These are phyloP conservation scores for Chenopodium formosanum DNA, from an alignment of 148 eudicot genomes.

Conservation along the genomic window DNA sequence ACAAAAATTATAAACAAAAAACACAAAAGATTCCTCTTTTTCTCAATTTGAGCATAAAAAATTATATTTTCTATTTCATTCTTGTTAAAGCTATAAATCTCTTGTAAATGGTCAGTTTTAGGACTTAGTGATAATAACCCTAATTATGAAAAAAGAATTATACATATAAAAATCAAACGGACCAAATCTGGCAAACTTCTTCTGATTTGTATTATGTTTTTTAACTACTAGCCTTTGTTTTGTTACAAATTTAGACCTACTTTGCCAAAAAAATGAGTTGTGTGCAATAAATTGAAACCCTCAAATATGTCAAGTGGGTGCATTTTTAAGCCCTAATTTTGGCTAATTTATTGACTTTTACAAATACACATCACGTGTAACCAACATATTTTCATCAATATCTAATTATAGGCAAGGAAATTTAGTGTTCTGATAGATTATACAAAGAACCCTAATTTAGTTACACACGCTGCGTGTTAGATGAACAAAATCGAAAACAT, in stretches of 20 bases:
- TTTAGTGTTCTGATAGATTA: constrained; percentile 2
- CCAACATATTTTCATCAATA: constrained; percentile 7
- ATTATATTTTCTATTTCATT: not conserved
- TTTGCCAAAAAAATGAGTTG: constrained; percentile 18
- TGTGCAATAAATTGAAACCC: constrained; percentile 24
- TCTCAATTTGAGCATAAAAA: not conserved
- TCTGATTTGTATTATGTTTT: constrained; percentile 9
- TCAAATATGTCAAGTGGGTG: constrained; percentile 5
- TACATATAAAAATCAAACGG: constrained; percentile 4
- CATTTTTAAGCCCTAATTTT: constrained; percentile 29
- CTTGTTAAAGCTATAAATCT: too few relatives aligned
- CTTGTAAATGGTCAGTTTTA: too few relatives aligned
- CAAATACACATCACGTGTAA: constrained; percentile 20
- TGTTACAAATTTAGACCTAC: constrained; percentile 20
- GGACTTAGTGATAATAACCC: constrained; percentile 8
- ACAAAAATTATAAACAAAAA: not conserved
- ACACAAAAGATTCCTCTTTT: constrained; percentile 34
- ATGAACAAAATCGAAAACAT: not conserved
- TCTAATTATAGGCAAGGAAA: constrained; percentile 19
- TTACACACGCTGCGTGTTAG: constrained; percentile 8
- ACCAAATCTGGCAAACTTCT: constrained; percentile 20
- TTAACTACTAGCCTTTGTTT: constrained; percentile 17
- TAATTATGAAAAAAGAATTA: constrained; percentile 9
- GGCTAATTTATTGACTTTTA: constrained; percentile 19
- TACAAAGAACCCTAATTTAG: constrained; percentile 30